Evolutionary conservation across 208 protist species (phyloP).

Genomic region (Leishmania arabica): DNA sequence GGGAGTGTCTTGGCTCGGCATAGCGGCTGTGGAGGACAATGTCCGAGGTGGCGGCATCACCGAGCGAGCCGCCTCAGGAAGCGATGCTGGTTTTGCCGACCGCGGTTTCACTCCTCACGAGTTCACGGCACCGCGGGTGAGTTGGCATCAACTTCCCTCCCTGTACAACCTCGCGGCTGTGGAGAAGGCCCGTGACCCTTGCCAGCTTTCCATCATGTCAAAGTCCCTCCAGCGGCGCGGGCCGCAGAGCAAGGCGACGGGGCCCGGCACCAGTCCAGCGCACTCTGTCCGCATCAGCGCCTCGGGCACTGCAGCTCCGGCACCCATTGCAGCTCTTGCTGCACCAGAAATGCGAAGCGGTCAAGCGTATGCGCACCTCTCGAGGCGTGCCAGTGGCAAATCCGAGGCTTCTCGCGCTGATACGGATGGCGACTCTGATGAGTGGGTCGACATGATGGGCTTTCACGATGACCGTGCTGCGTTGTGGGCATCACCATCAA

Average conservation of each 20-base stretch:
- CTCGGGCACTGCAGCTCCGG: not conserved
- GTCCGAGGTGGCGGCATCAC: not conserved
- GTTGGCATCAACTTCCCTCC: conserved; percentile 3
- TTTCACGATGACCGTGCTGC: too few species aligned
- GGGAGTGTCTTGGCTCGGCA: not conserved
- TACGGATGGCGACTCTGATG: not conserved
- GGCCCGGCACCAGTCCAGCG: not conserved
- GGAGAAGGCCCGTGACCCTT: not conserved
- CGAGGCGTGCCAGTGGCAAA: not conserved
- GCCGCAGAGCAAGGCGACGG: not conserved
- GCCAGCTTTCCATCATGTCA: not conserved
- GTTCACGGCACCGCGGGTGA: not conserved
- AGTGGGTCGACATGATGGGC: not conserved
- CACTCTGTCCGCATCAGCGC: not conserved
- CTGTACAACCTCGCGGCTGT: not conserved
- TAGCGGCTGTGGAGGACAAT: not conserved
- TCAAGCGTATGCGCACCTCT: not conserved
- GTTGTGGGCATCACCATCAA: not conserved
- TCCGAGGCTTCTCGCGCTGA: too few species aligned
- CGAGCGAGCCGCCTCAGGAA: not conserved
- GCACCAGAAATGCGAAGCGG: not conserved
- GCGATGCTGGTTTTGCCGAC: not conserved
- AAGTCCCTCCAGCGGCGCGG: not conserved
- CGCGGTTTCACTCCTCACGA: not conserved
- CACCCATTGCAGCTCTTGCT: not conserved